phyloP scores from a whole-genome alignment of 2,329 filamentous ascomycete genomes.

The Venturia pyrina region DNA sequence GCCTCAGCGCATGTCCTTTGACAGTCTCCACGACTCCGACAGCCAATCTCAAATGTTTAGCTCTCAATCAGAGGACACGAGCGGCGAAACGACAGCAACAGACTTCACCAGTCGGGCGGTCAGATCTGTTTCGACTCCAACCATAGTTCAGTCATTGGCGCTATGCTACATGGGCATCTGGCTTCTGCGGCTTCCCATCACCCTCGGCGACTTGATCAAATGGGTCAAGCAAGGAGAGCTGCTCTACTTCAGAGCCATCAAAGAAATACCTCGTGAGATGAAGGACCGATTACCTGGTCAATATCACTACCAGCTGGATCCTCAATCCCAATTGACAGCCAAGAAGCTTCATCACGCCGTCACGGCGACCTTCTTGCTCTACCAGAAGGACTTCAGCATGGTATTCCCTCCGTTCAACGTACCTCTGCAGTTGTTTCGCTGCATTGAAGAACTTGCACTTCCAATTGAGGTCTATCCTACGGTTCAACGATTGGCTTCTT shows the following conservation, averaged over 20 bases:
- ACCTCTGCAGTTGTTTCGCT: slow-evolving; percentile 57
- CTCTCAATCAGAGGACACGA: slow-evolving; percentile 44
- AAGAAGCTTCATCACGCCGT: slow-evolving; percentile 56
- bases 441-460: slow-evolving; percentile 61
- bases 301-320: slow-evolving; percentile 52
- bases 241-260: slow-evolving; percentile 56
- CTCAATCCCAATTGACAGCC: slow-evolving; percentile 33
- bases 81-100: not conserved
- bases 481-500: slow-evolving; percentile 45
- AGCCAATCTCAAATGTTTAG: slow-evolving; percentile 45
- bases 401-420: slow-evolving; percentile 63
- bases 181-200: slow-evolving; percentile 66
- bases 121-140: slow-evolving; percentile 46
- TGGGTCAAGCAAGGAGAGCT: slow-evolving; percentile 62
- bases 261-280: slow-evolving; percentile 53
- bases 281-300: slow-evolving; percentile 51
- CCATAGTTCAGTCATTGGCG: slow-evolving; percentile 62
- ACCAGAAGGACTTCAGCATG: slow-evolving; percentile 58
- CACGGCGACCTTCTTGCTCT: slow-evolving; percentile 24
- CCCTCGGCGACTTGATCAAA: slow-evolving; percentile 57
- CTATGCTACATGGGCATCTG: slow-evolving; percentile 72
- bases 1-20: slow-evolving; percentile 26
- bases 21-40: slow-evolving; percentile 23
- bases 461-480: slow-evolving; percentile 60
- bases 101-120: slow-evolving; percentile 21